Base-by-base conservation (phyloP, 345 rosid genomes). In the Linum trigynum region DNA sequence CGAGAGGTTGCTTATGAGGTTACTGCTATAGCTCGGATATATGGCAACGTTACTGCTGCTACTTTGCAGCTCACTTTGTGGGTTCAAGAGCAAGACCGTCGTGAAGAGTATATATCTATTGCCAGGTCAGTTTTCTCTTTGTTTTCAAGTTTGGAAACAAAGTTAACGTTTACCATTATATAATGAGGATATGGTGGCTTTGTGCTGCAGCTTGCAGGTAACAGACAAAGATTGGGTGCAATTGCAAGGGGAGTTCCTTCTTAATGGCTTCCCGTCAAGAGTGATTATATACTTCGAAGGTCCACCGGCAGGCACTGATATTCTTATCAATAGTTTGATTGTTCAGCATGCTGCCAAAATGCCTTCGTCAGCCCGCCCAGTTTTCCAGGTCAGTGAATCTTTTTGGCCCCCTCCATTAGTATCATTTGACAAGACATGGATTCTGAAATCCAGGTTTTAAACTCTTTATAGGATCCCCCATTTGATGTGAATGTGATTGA, bases 291-390 rank as follows among this genome's bases (percentile, higher is more conserved):
- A 7, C 42, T 7, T 62, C 3, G 65, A 62, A 62, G 65, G 65
- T 39, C 65, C 65, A 41, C 65, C 65, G 23, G 48, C 65, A 39
- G 65, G 65, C 14, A 62, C 65, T 10, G 65, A 62, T 11, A 62
- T 62, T 41, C 65, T 62, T 41, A 39, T 62, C n/a, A 62, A 62
- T 43, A 62, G 48, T 62, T 62, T 62, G 10, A 5, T 8, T 40
- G 65, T 62, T 17, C 40, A 41, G 36, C 65, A 39, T n/a, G 50
- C 65, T 9, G 17, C n/a, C 32, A 62, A 39, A n/a, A 10, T 62
- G 48, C 65, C 50, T 39, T 15, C 50, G 7, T 41, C 65, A 39
- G 8, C 50, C 15, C 65, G 48, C 15, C 65, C 65, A 39, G 11
- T 62, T 39, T 39, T 43, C 7, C 43, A 61, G 32, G 64, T 61